Conservation (phyloP, 1,139 yeast species). For the Scheffersomyces lignicola region DNA sequence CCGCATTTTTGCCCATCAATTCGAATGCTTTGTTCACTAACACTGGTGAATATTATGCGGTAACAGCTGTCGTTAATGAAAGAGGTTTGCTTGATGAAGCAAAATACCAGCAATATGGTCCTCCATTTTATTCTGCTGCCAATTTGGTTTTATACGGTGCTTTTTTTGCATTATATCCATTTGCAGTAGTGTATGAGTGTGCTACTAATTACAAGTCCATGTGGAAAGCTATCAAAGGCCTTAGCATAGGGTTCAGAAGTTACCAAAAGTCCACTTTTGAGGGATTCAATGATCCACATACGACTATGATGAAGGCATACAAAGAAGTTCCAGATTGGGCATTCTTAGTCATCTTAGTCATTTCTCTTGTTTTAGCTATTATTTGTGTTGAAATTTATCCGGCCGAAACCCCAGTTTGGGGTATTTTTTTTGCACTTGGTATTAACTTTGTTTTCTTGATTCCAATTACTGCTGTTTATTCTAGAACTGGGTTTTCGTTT, state of each 20-base stretch:
- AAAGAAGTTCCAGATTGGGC: constrained; percentile 65
- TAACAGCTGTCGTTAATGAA: constrained; percentile 36
- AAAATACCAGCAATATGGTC: constrained; percentile 45
- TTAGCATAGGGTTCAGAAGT: constrained; percentile 22
- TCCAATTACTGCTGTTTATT: constrained; percentile 48
- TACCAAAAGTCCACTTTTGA: constrained; percentile 27
- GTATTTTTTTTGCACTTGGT: constrained; percentile 53
- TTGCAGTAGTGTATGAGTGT: constrained; percentile 45
- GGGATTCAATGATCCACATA: constrained; percentile 50
- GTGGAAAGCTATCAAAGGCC: constrained; percentile 10
- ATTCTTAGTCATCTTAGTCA: constrained; percentile 44
- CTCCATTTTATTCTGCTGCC: constrained; percentile 62
- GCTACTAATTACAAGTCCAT: constrained; percentile 29
- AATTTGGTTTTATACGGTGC: constrained; percentile 54
- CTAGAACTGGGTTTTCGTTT: constrained; percentile 53
- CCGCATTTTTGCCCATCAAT: constrained; percentile 54
- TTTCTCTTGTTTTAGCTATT: constrained; percentile 49
- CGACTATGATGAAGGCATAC: constrained; percentile 52
- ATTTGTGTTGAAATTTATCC: constrained; percentile 44
- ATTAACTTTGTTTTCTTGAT: constrained; percentile 54
- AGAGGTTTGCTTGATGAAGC: constrained; percentile 32
- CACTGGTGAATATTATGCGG: constrained; percentile 40
- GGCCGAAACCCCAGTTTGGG: constrained; percentile 53
- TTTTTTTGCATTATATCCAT: constrained; percentile 55
- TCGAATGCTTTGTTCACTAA: constrained; percentile 46